These are phyloP conservation scores for Claviceps sp. DNA, from an alignment of 2,329 filamentous ascomycete species.

Conservation along the genomic window DNA sequence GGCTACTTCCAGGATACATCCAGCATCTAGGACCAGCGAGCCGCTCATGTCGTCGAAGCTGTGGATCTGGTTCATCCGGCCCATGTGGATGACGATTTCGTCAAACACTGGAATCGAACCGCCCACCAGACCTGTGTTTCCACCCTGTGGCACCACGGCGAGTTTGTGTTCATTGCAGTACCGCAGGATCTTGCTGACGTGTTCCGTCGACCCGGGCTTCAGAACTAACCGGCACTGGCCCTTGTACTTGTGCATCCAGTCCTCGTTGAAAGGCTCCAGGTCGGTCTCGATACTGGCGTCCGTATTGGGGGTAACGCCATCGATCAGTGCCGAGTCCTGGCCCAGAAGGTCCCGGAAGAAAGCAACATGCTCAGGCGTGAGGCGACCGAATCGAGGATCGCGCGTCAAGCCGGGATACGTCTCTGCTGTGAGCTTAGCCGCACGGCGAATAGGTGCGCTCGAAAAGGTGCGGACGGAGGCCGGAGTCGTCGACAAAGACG, in stretches of 20 bases:
- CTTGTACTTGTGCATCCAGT: constrained; percentile 99
- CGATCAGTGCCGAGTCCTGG: constrained; percentile 65
- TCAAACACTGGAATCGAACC: constrained; percentile 96
- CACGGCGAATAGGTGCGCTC: constrained; percentile 10
- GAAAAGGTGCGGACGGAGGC: constrained; percentile 12
- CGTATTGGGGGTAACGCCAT: constrained; percentile 59
- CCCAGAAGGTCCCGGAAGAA: constrained; percentile 76
- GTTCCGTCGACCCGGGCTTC: constrained; percentile 69
- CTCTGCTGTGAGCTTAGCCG: constrained; percentile 64
- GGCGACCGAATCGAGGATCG: constrained; percentile 57
- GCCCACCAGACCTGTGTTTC: constrained; percentile 91
- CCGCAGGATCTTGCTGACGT: constrained; percentile 80
- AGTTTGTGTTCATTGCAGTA: constrained; percentile 92
- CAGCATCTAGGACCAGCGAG: constrained; percentile 78
- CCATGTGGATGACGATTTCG: constrained; percentile 87
- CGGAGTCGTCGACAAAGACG: constrained; percentile 10
- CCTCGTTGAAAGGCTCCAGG: constrained; percentile 82
- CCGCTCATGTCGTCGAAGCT: constrained; percentile 91
- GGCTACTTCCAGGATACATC: constrained; percentile 77
- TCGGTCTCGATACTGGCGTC: constrained; percentile 60
- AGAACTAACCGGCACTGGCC: constrained; percentile 80
- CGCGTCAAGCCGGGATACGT: constrained; percentile 75
- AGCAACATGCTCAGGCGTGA: constrained; percentile 68
- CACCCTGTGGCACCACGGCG: constrained; percentile 91
- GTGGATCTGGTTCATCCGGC: constrained; percentile 79